These are phyloP conservation scores for Phytopythium chamaehyphon DNA, from an alignment of 352 stramenopile genomes.

Conservation along the genomic window DNA sequence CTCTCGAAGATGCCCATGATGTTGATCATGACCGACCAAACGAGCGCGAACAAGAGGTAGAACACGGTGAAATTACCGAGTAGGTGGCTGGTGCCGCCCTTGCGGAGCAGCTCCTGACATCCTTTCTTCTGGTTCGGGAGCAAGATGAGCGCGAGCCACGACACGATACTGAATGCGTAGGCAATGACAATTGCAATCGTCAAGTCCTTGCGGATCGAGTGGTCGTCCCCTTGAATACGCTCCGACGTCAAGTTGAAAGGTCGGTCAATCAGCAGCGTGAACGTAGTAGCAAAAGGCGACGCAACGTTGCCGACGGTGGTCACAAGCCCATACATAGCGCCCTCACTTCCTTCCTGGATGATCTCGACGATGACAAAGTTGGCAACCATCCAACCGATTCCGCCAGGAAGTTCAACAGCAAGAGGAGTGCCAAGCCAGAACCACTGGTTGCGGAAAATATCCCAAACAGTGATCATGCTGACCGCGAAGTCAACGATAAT, in stretches of 20 bases:
- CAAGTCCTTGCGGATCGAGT: slow-evolving; percentile 18
- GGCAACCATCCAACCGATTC: slow-evolving; percentile 17
- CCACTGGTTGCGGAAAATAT: slow-evolving; percentile 10
- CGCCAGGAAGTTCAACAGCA: slow-evolving; percentile 10
- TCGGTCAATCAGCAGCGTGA: slow-evolving; percentile 18
- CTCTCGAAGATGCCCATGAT: slow-evolving; percentile 40
- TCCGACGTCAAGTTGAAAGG: slow-evolving; percentile 22
- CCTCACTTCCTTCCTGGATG: slow-evolving; percentile 26
- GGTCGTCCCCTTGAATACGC: slow-evolving; percentile 21
- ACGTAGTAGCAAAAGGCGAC: slow-evolving; percentile 16
- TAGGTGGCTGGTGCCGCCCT: slow-evolving; percentile 22
- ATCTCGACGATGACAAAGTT: slow-evolving; percentile 29
- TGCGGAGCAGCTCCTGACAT: slow-evolving; percentile 17
- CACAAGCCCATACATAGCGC: slow-evolving; percentile 22
- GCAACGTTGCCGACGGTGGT: slow-evolving; percentile 27
- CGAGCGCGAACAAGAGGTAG: slow-evolving; percentile 28
- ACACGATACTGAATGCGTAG: slow-evolving; percentile 22
- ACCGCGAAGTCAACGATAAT: slow-evolving; percentile 11
- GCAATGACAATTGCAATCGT: slow-evolving; percentile 25
- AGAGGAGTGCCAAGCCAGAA: slow-evolving; percentile 14
- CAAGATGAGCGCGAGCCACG: slow-evolving; percentile 23
- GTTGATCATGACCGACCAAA: slow-evolving; percentile 36
- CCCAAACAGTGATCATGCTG: slow-evolving; percentile 11
- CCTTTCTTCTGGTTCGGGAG: slow-evolving; percentile 30
- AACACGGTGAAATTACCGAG: slow-evolving; percentile 25